Conservation (phyloP, 148 eudicot species). For the Polygonum aviculare region DNA sequence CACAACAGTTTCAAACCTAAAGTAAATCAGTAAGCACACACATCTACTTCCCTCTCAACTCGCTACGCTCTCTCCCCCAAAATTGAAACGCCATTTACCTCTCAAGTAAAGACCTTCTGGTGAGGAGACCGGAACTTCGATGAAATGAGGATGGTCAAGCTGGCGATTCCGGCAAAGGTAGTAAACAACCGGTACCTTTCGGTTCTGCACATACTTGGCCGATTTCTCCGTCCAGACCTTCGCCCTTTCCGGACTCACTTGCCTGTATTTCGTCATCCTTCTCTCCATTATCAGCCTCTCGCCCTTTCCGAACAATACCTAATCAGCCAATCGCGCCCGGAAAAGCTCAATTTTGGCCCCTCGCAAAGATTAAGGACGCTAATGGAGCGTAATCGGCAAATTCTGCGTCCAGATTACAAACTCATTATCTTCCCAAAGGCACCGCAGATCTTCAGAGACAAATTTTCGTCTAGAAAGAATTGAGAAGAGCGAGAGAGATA, state of each 20-base stretch:
- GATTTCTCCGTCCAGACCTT: constrained; percentile 92
- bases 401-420: neutral
- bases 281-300: constrained; percentile 41
- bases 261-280: constrained; percentile 63
- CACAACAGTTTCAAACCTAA: constrained; percentile 13
- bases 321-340: neutral
- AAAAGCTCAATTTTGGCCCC: neutral
- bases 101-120: constrained; percentile 65
- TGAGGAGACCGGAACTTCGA: constrained; percentile 59
- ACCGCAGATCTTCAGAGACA: neutral
- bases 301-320: constrained; percentile 2
- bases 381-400: neutral
- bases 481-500: neutral
- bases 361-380: neutral
- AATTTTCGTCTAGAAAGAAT: neutral
- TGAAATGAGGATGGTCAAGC: constrained; percentile 85
- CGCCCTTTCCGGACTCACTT: constrained; percentile 88
- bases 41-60: neutral
- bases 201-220: constrained; percentile 56
- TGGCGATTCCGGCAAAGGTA: constrained; percentile 71
- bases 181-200: constrained; percentile 70
- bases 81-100: constrained; percentile 30
- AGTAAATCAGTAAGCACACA: neutral
- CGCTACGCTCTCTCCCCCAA: neutral
- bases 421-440: neutral